Conservation (phyloP, 345 rosid species). For the Eucalyptus curtisii region DNA sequence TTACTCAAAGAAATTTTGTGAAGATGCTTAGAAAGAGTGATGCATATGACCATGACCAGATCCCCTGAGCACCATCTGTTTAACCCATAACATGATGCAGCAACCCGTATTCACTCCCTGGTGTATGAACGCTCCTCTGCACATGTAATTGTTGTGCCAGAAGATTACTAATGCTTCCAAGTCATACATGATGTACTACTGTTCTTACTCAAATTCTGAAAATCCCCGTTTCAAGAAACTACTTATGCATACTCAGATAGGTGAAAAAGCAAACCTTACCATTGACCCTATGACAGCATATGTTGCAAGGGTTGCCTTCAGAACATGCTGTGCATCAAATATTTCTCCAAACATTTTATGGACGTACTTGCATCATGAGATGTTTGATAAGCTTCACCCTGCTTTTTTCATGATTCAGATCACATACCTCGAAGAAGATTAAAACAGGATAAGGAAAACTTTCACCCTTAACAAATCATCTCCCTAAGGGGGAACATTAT, state of each 20-base stretch:
- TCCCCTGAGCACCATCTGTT: slow-evolving; percentile 49
- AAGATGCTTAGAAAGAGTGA: neutral
- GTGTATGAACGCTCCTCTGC: slow-evolving; percentile 48
- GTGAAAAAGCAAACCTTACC: slow-evolving; percentile 19
- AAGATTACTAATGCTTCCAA: neutral
- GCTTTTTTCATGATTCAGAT: neutral
- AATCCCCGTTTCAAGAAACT: neutral
- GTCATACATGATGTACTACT: neutral
- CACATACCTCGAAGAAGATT: neutral
- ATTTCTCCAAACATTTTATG: neutral
- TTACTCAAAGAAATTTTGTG: neutral
- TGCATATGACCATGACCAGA: slow-evolving; percentile 78
- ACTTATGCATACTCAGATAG: neutral
- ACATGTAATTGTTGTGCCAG: neutral
- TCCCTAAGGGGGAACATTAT: neutral
- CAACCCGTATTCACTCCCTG: slow-evolving; percentile 77
- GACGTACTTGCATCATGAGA: neutral
- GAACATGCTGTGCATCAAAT: slow-evolving; percentile 7
- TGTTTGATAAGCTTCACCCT: neutral
- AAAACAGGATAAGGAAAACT: neutral
- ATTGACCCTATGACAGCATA: slow-evolving; percentile 70
- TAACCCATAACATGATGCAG: slow-evolving; percentile 83
- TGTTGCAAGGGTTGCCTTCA: slow-evolving; percentile 80
- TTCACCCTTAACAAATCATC: neutral
- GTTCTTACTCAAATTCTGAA: neutral